Evolutionary conservation across 2,329 filamentous ascomycete genomes (phyloP), one percentile per base, ranked within the genome.

Genomic region (Neoascochyta sp.): DNA sequence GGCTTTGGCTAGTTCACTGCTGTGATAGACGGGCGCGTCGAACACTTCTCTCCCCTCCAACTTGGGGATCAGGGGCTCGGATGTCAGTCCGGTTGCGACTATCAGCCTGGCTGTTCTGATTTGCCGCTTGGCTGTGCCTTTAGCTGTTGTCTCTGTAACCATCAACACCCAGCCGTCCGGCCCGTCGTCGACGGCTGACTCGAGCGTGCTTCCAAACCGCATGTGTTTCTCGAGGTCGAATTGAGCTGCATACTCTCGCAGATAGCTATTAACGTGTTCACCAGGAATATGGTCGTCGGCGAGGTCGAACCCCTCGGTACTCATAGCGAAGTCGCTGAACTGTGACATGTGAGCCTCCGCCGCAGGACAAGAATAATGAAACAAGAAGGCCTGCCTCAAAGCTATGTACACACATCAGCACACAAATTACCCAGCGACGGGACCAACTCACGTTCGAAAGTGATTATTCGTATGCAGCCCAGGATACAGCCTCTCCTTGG

Each of bases 11-110:
- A 81, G 69, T 32, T 79, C 67, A 30, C 69, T 71, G 20, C 69
- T 69, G 47, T 83, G 79, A 41, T 81, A 74, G 9, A 81, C 57
- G 0, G 73, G 73, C 0, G 65, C 67, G 0, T 47, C 54, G 38
- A 81, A 83, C 1, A 34, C 41, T 1, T 75, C 71, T 16, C 65
- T 60, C 0, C 75, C 75, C 0, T 62, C 41, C 14, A 80, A 66
- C 0, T 51, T 49, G 0, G 78, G 76, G 19, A 80, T 59, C 33
- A 73, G 73, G 0, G 79, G 70, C 27, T 73, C 63, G 0, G 76
- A 81, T 0, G 76, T 78, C 16, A 82, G 57, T 0, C 80, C 80
- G 1, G 78, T 81, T 1, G 78, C 77, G 2, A 83, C 53, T 17
- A 83, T 70, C 19, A 83, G 60, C 46, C 75, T 78, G 10, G 50